Conservation (phyloP, 2,329 filamentous ascomycete species). For the Venturia oleaginea region DNA sequence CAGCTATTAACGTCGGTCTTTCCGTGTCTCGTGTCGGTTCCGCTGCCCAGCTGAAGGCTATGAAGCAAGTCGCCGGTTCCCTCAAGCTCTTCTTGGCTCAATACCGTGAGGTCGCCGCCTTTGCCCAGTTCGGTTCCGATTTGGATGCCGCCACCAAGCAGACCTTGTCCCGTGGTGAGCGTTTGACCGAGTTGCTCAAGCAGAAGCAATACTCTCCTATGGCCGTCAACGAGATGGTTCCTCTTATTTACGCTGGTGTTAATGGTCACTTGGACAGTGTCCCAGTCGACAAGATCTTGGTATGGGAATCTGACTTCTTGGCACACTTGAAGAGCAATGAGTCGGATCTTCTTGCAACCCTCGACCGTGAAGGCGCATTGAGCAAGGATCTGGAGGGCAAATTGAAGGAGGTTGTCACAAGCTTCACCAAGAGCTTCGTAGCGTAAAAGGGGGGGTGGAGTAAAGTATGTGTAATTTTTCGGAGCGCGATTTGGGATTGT, state of each 20-base stretch:
- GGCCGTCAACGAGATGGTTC: constrained; percentile 99
- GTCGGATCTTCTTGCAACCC: constrained; percentile 69
- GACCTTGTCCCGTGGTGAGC: constrained; percentile 95
- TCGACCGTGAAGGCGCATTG: constrained; percentile 91
- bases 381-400: constrained; percentile 87
- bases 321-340: constrained; percentile 87
- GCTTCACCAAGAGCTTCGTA: constrained; percentile 89
- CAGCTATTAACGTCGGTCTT: constrained; percentile 99
- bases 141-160: constrained; percentile 98
- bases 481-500: not conserved
- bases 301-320: constrained; percentile 93
- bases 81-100: constrained; percentile 99
- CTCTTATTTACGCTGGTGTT: constrained; percentile 98
- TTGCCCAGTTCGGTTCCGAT: constrained; percentile 99
- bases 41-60: constrained; percentile 98
- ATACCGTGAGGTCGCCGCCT: constrained; percentile 99
- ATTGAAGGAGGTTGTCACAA: constrained; percentile 65
- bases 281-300: constrained; percentile 81
- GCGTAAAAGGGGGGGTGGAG: constrained; percentile 5
- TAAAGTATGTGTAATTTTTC: constrained; percentile 6
- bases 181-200: constrained; percentile 97
- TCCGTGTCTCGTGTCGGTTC: constrained; percentile 99
- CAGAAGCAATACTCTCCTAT: constrained; percentile 99
- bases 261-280: constrained; percentile 88
- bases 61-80: constrained; percentile 99